A percentile compares a stretch with the other conserved stretches of the same genome.
Conservation (phyloP, 352 stramenopile species). For the Pythium dissotocum region DNA sequence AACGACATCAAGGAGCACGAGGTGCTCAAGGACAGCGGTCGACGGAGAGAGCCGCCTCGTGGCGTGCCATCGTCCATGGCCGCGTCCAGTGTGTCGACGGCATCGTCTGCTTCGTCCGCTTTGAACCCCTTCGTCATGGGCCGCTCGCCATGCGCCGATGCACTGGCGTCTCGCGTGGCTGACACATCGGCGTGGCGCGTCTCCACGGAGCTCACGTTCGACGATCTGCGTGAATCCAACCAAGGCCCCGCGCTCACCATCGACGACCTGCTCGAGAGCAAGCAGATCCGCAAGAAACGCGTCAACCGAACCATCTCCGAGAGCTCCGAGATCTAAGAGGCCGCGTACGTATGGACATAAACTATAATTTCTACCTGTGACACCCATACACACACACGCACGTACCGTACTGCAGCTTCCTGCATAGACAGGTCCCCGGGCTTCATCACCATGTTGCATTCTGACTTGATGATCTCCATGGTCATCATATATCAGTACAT, state of each 20-base stretch:
- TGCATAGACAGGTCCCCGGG: too few species aligned
- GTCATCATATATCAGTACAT: neutral
- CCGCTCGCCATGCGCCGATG: neutral
- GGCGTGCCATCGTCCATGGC: neutral
- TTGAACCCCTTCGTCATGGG: conserved; percentile 13
- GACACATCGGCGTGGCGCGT: conserved; percentile 20
- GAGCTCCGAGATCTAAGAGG: conserved; percentile 7
- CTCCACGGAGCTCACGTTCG: conserved; percentile 29
- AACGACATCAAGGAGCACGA: conserved; percentile 33
- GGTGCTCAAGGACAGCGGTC: conserved; percentile 6
- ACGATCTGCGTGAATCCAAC: conserved; percentile 25
- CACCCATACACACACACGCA: neutral
- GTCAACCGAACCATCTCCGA: conserved; percentile 7
- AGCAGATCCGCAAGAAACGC: conserved; percentile 13
- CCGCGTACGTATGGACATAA: neutral
- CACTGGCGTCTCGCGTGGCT: neutral
- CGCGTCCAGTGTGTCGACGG: neutral
- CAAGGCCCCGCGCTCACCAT: conserved; percentile 24
- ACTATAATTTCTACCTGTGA: neutral
- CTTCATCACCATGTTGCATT: neutral
- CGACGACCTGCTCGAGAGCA: conserved; percentile 28
- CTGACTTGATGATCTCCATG: neutral
- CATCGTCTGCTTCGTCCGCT: conserved; percentile 2
- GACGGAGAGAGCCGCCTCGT: neutral
- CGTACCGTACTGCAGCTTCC: neutral